Conservation (phyloP, 1,284 basidiomycete species). For the Boletellus deceptivus region DNA sequence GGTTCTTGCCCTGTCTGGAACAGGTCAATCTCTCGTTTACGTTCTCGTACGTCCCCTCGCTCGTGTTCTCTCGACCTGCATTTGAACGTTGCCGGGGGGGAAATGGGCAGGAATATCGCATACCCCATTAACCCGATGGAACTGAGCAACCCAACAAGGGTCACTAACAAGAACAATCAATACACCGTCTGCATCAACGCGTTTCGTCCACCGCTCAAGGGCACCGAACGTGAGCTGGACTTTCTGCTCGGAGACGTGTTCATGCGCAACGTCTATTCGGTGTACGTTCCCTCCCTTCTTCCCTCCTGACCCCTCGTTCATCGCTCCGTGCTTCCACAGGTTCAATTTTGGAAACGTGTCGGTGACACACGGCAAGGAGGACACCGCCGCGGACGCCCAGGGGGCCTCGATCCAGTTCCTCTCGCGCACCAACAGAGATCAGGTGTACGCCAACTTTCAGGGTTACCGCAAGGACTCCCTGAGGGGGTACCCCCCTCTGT, state of each 20-base stretch:
- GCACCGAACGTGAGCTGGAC: conserved; percentile 34
- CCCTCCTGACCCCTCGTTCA: neutral
- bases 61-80: neutral
- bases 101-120: conserved; percentile 30
- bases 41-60: conserved; percentile 37
- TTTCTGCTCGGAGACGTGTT: conserved; percentile 51
- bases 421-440: conserved; percentile 34
- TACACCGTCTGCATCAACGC: conserved; percentile 38
- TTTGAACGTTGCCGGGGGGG: neutral
- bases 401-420: conserved; percentile 42
- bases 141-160: conserved; percentile 33
- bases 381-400: conserved; percentile 17
- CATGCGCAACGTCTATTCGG: conserved; percentile 54
- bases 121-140: conserved; percentile 50
- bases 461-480: conserved; percentile 30
- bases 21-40: conserved; percentile 40
- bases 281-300: conserved; percentile 34
- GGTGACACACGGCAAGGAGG: conserved; percentile 6
- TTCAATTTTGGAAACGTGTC: conserved; percentile 22
- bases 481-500: conserved; percentile 28
- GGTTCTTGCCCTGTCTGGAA: conserved; percentile 44
- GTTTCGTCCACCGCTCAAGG: conserved; percentile 30
- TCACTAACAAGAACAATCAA: conserved; percentile 30
- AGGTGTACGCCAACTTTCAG: conserved; percentile 33
- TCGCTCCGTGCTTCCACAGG: neutral